A percentile compares a stretch with the other conserved stretches of the same genome.
These are phyloP conservation scores for Sordariomycetes sp. DNA, from an alignment of 2,329 filamentous ascomycete species.

Conservation along the genomic window DNA sequence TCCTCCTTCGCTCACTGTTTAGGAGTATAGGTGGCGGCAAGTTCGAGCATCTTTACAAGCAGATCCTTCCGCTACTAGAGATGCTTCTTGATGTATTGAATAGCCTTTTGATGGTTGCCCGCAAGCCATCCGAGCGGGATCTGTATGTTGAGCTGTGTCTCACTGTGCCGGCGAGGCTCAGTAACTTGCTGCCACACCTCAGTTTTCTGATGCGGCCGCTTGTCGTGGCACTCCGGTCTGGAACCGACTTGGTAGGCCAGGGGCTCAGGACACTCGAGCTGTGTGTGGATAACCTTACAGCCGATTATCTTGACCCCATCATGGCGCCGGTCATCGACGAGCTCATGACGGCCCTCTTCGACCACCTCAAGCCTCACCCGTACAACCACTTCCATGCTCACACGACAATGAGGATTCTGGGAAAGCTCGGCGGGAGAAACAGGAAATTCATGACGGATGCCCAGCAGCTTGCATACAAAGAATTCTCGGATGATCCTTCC, in stretches of 20 bases:
- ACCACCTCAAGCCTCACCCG: conserved; percentile 83
- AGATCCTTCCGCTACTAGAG: conserved; percentile 88
- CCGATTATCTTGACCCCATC: conserved; percentile 94
- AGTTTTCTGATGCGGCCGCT: conserved; percentile 95
- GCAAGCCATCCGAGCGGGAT: conserved; percentile 82
- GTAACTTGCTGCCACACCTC: conserved; percentile 86
- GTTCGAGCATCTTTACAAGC: conserved; percentile 96
- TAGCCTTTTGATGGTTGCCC: conserved; percentile 78
- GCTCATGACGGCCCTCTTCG: conserved; percentile 93
- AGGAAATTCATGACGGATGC: conserved; percentile 89
- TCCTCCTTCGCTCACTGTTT: conserved; percentile 83
- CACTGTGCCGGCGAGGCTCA: conserved; percentile 86
- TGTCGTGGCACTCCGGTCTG: conserved; percentile 85
- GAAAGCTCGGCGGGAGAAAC: conserved; percentile 90
- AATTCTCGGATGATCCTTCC: conserved; percentile 74
- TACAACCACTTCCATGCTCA: conserved; percentile 97
- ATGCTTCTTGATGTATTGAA: conserved; percentile 97
- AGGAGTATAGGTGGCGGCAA: conserved; percentile 92
- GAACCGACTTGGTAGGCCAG: conserved; percentile 88
- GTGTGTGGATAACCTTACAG: conserved; percentile 95
- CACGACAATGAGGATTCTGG: conserved; percentile 92
- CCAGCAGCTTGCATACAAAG: conserved; percentile 68
- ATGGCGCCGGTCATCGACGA: conserved; percentile 99
- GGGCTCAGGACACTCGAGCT: conserved; percentile 86
- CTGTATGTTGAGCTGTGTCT: conserved; percentile 94